Base-by-base conservation (phyloP, 352 stramenopile species). In the Elongisporangium undulatum region DNA sequence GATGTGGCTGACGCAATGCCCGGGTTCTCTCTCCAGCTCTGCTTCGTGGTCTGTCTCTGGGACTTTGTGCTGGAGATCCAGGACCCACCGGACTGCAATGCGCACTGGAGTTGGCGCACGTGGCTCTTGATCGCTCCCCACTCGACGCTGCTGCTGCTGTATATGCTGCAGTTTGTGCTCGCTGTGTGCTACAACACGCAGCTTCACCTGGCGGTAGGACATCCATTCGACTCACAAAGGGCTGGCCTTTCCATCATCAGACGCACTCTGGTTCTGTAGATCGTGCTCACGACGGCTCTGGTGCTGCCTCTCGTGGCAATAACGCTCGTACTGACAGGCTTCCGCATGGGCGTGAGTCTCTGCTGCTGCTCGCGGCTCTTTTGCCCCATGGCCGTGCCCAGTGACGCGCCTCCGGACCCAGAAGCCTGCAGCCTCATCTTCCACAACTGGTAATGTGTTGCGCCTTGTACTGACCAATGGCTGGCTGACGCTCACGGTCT, bases 281-380 rank as follows among this genome's bases (percentile, higher is more conserved):
- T 45, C 34, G 34, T 45, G 34, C 10, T 17, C 10, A 12, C 34
- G 34, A 45, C 34, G 34, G 34, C 10, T 15, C 4, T 45, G 34
- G 10, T 45, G 34, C 34, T 45, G 34, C 34, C 34, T 45, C 12
- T 45, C 10, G 12, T 45, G 10, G 34, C 34, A 12, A 1, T 45
- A 2, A 45, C 34, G 34, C 34, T 45, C 34, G 34, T 45, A 4
- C 13, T 45, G 34, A 45, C 62, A 4, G 61, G 59, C 10, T 66
- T 75, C 58, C 66, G 72, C 13, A 22, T 63, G 15, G 63, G 58
- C 50, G 29, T 77, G 41, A 66, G 55, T n/a, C 52, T 79, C 2
- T 79, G 71, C 53, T 79, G 71, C 59, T 79, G 71, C 54, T 67
- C 61, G 51, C 45, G 50, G 2, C 26, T 72, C 16, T 63, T 79